Conservation (phyloP, 768 basidiomycete species). For the Lentinus tigrinus region DNA sequence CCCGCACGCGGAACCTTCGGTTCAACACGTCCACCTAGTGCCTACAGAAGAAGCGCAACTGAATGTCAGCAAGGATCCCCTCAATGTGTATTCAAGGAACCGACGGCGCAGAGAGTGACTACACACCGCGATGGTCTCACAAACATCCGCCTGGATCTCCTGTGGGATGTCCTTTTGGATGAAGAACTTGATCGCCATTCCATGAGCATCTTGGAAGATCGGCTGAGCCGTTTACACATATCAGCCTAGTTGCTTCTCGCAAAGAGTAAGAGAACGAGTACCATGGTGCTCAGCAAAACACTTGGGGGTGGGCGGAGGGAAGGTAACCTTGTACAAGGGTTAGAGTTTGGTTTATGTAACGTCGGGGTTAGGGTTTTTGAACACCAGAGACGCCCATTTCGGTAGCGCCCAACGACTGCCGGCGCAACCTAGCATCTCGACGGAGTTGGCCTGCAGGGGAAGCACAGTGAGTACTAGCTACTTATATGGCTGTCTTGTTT, state of each 20-base stretch:
- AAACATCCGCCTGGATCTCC: slow-evolving; percentile 67
- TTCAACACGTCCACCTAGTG: slow-evolving; percentile 75
- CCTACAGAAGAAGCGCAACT: slow-evolving; percentile 35
- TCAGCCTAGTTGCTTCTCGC: background rate
- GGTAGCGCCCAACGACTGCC: too few relatives aligned
- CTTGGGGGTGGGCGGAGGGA: background rate
- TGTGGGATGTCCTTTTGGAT: slow-evolving; percentile 76
- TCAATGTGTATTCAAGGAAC: background rate
- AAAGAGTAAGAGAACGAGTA: background rate
- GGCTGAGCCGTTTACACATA: slow-evolving; percentile 39
- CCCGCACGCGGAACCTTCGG: slow-evolving; percentile 76
- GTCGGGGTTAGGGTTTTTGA: slow-evolving; percentile 22
- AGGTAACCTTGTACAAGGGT: slow-evolving; percentile 25
- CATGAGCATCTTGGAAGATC: slow-evolving; percentile 69
- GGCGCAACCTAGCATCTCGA: too few relatives aligned
- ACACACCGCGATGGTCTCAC: slow-evolving; percentile 70
- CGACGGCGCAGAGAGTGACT: background rate
- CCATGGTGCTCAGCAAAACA: slow-evolving; percentile 14
- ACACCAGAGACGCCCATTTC: slow-evolving; percentile 16
- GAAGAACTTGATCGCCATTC: slow-evolving; percentile 78
- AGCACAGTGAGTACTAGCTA: too few relatives aligned
- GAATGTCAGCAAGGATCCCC: background rate
- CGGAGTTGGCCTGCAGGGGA: too few relatives aligned
- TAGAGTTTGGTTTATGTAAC: slow-evolving; percentile 21
- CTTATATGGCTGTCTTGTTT: too few relatives aligned